These are phyloP conservation scores for Verticillium dahliae DNA, from an alignment of 2,329 filamentous ascomycete genomes.

Conservation along the genomic window DNA sequence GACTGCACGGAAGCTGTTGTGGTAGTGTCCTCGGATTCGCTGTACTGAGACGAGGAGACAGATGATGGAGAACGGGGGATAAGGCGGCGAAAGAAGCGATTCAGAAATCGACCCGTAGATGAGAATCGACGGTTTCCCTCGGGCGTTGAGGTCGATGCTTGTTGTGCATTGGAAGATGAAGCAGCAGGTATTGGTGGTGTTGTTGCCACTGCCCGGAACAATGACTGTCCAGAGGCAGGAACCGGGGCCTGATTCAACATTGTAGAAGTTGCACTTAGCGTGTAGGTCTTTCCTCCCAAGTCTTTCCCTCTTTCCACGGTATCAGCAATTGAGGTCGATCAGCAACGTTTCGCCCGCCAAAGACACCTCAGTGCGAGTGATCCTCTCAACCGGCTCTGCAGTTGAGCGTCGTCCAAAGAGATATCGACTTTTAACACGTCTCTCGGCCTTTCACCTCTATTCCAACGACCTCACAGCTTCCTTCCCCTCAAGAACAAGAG, in stretches of 20 bases:
- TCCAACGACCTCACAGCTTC: no score
- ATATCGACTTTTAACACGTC: no score
- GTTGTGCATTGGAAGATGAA: neutral
- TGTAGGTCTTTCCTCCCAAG: neutral
- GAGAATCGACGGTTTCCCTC: conserved; percentile 6
- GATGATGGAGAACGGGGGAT: conserved; percentile 5
- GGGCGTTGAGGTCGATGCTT: neutral
- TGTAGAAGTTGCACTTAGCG: neutral
- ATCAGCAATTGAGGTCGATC: neutral
- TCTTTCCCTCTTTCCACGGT: neutral
- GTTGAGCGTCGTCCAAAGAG: no score
- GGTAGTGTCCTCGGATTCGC: neutral
- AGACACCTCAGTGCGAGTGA: neutral
- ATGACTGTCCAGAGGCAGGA: neutral
- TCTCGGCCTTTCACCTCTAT: no score
- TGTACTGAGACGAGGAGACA: neutral
- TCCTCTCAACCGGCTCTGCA: no score
- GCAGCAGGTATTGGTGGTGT: neutral
- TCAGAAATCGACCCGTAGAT: conserved; percentile 8
- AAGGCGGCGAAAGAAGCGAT: conserved; percentile 9
- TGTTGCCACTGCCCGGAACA: neutral
- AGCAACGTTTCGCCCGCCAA: neutral
- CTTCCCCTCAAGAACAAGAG: no score
- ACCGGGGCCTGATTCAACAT: neutral
- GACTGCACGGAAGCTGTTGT: conserved; percentile 1